Conservation (phyloP, 2,329 filamentous ascomycete species). For the Diaporthe batatas region DNA sequence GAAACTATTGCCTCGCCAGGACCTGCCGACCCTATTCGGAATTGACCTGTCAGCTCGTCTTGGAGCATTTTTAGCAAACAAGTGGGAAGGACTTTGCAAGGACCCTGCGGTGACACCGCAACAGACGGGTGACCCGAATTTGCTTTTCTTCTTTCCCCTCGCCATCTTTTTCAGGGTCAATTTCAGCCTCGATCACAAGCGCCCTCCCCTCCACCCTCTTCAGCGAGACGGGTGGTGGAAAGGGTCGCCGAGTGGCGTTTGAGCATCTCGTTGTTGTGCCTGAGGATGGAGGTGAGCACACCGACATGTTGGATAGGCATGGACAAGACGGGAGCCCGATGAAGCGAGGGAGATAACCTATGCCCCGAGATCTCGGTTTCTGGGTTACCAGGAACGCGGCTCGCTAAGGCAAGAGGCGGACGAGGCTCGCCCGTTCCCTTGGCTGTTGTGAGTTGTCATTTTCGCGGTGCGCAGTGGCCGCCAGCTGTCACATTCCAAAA, state of each 20-base stretch:
- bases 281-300: conserved; percentile 2
- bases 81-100: conserved; percentile 13
- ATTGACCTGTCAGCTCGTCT: conserved; percentile 22
- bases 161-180: conserved; percentile 1
- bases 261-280: neutral
- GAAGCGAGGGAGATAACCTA: conserved; percentile 30
- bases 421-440: conserved; percentile 26
- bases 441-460: conserved; percentile 38
- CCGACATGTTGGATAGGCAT: conserved; percentile 17
- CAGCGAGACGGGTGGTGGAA: neutral
- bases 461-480: conserved; percentile 15
- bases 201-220: neutral
- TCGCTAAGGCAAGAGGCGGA: conserved; percentile 32
- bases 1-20: conserved; percentile 28
- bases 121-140: conserved; percentile 15
- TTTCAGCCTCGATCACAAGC: neutral
- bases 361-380: conserved; percentile 31
- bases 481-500: conserved; percentile 33
- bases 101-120: conserved; percentile 25
- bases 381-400: conserved; percentile 30
- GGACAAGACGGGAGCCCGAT: conserved; percentile 14
- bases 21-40: conserved; percentile 18
- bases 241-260: conserved; percentile 24
- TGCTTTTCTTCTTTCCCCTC: conserved; percentile 9
- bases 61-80: neutral